Conservation (phyloP, 2,329 filamentous ascomycete genomes). For the Nemania sp. region DNA sequence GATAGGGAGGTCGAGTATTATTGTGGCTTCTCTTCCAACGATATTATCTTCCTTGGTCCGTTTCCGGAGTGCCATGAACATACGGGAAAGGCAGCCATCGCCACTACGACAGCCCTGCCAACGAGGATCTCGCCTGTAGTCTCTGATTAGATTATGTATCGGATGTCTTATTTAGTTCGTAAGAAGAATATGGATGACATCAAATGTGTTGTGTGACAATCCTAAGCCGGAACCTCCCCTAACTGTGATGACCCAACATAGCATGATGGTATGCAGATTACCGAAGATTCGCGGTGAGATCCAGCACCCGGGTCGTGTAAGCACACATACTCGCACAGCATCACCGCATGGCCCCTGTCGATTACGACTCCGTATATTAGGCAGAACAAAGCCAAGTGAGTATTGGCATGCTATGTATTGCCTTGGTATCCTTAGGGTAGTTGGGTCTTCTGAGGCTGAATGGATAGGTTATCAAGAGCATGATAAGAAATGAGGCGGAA, state of each 20-base stretch:
- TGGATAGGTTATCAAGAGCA: not conserved
- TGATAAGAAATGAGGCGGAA: slow-evolving; percentile 25
- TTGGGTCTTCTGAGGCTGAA: not conserved
- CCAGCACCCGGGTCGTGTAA: slow-evolving; percentile 12
- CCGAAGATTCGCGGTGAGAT: slow-evolving; percentile 23
- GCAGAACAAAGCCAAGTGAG: slow-evolving; percentile 2
- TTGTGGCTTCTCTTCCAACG: not conserved
- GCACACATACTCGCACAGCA: slow-evolving; percentile 20
- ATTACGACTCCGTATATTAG: not conserved
- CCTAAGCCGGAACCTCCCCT: not conserved
- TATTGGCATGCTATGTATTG: slow-evolving; percentile 16
- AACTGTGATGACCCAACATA: not conserved
- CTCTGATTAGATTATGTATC: not conserved
- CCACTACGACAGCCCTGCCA: not conserved
- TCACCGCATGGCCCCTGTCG: slow-evolving; percentile 4
- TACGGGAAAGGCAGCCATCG: not conserved
- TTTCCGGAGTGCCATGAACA: no score
- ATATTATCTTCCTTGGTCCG: not conserved
- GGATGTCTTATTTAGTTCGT: not conserved
- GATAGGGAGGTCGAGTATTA: no score
- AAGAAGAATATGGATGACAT: not conserved
- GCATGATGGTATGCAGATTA: slow-evolving; percentile 24
- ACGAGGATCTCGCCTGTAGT: not conserved
- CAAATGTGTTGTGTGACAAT: not conserved
- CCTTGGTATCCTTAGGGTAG: not conserved